These are phyloP conservation scores for Fonsecaea pugnacius DNA, from an alignment of 2,329 filamentous ascomycete species.

Conservation along the genomic window DNA sequence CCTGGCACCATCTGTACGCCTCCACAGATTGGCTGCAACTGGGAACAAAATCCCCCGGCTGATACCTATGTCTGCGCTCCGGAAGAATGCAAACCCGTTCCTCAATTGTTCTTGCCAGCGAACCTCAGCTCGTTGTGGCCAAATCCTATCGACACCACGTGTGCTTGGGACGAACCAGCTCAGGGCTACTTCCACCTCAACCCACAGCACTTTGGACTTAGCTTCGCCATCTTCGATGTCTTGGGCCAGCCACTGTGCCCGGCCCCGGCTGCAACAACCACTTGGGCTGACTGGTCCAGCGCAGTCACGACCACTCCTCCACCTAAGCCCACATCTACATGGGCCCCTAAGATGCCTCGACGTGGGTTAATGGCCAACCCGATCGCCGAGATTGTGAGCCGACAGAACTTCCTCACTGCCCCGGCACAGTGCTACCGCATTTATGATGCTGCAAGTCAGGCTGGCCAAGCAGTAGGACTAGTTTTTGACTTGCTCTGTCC, in stretches of 20 bases:
- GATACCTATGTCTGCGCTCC: constrained; percentile 47
- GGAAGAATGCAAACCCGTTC: constrained; percentile 45
- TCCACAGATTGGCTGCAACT: constrained; percentile 45
- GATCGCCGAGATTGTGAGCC: constrained; percentile 20
- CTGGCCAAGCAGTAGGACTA: constrained; percentile 12
- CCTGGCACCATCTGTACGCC: constrained; percentile 51
- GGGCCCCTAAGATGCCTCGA: constrained; percentile 9
- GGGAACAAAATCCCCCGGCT: constrained; percentile 48
- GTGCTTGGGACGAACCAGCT: constrained; percentile 29
- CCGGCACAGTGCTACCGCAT: constrained; percentile 22
- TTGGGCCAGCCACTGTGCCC: constrained; percentile 28
- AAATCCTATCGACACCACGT: constrained; percentile 21
- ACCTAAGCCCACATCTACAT: constrained; percentile 10
- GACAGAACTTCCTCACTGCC: constrained; percentile 14
- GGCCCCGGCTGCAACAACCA: constrained; percentile 7
- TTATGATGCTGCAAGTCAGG: constrained; percentile 21
- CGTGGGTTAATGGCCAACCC: constrained; percentile 14
- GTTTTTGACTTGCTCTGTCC: constrained; percentile 16
- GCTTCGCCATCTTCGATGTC: constrained; percentile 62
- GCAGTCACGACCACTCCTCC: constrained; percentile 3
- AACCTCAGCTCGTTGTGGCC: constrained; percentile 18
- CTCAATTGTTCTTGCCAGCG: constrained; percentile 35
- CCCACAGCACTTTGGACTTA: constrained; percentile 65
- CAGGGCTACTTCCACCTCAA: constrained; percentile 66
- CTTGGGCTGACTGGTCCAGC: constrained; percentile 17